These are phyloP conservation scores for Juncus effusus DNA, from an alignment of 176 grass and related monocot species.

Conservation along the genomic window DNA sequence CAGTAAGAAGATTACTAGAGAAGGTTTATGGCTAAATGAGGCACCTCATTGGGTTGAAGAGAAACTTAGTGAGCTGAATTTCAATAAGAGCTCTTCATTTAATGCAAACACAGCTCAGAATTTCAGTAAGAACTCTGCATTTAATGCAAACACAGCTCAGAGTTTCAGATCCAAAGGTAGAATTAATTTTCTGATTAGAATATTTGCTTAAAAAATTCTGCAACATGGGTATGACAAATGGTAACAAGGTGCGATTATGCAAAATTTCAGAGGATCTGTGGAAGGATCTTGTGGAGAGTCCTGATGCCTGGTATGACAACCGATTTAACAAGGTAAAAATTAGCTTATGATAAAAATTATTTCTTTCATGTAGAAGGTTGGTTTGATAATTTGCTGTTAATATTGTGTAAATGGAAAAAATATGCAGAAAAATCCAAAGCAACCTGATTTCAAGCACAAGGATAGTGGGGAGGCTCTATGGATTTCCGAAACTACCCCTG, in stretches of 20 bases:
- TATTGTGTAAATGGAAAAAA: too few relatives aligned
- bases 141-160: background rate
- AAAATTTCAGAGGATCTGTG: constrained; percentile 47
- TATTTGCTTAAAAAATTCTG: background rate
- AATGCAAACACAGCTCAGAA: background rate
- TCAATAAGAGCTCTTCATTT: constrained; percentile 21
- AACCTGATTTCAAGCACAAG: constrained; percentile 76
- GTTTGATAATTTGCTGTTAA: background rate
- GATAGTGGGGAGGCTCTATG: constrained; percentile 52
- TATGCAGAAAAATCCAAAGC: constrained; percentile 34
- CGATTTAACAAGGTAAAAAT: constrained; percentile 44
- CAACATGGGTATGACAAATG: background rate
- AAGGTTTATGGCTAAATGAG: constrained; percentile 48
- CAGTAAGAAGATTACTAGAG: constrained; percentile 38
- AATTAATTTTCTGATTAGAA: background rate
- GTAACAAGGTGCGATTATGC: too few relatives aligned
- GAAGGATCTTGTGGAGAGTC: constrained; percentile 59
- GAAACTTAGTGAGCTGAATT: constrained; percentile 44
- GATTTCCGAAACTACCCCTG: constrained; percentile 39
- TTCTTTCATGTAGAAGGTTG: constrained; percentile 12
- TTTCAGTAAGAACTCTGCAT: constrained; percentile 29
- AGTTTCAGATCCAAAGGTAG: background rate
- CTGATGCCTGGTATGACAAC: constrained; percentile 78
- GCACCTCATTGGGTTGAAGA: constrained; percentile 35
- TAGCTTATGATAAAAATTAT: background rate